Evolutionary conservation across 257 asterid species (phyloP), one percentile per base, ranked within the genome.

Genomic region (Scutellaria galericulata): DNA sequence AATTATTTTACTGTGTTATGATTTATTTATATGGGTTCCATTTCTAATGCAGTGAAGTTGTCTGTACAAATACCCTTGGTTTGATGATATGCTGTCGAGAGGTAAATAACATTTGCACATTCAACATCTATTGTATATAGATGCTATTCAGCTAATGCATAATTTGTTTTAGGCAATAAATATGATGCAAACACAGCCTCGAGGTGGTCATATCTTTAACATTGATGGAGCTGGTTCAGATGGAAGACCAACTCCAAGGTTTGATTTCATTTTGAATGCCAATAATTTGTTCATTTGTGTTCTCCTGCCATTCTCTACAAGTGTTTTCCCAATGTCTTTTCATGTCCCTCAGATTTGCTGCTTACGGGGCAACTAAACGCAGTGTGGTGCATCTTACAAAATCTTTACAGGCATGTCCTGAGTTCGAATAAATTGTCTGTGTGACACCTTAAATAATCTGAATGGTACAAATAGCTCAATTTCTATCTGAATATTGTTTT

Each of bases 191-290:
- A 80, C 78, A 31, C 98, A 91, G 86, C 81, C 85, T 64, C 90
- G 96, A 65, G 98, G 98, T 55, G 98, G 98, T 62, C 98, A 93
- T 81, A 73, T 91, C 73, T 93, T 93, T 76, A 93, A 93, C 81
- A 86, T 93, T 72, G 98, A 93, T 57, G 98, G 97, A 72, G 98
- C 98, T 15, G 97, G 98, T 80, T 93, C 98, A 22, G 97, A 93
- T 84, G 98, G 98, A 86, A 85, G 98, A 79, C 98, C 98, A 64
- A 93, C 97, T 59, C 98, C 98, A 2, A 87, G 96, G 98, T 91
- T 76, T 75, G 66, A 58, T 68, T 68, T 31, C 15, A 56, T 45
- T 68, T 72, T 22, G 12, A 31, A 60, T 64, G 41, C 71, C 66
- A 41, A 60, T 40, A 48, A 24, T 2, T 20, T 47, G 6, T 72